Base-by-base conservation (phyloP, 306 rosid species). In the Myrica gale region DNA sequence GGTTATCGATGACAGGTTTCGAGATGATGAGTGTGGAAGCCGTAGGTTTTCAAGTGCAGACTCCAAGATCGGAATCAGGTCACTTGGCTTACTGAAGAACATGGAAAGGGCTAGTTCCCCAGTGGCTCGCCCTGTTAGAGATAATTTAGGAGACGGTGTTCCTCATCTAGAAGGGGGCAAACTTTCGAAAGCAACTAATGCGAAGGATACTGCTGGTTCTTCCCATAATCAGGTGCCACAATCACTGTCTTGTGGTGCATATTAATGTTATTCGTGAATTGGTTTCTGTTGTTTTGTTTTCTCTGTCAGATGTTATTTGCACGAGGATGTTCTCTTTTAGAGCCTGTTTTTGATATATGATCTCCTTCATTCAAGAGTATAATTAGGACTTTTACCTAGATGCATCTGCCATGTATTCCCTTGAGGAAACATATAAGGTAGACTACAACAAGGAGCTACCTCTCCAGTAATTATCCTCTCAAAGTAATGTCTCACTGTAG, bases 1-100 rank as follows among this genome's bases (percentile, higher is more conserved):
- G 85, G 80, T 95, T 77, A 97, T 95, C 62, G 99, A 95, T 82
- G 87, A 95, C 76, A 85, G 97, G 81, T 77, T 90, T 77, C 75
- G 88, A 74, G 97, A 87, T 5, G 86, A 85, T 3, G 86, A 82
- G 8, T 51, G 6, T 46, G 87, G 72, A 82, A 79, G 44, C 69
- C 79, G 80, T 17, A 84, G 87, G 72, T 58, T 75, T 45, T 23
- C 86, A 47, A 83, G 26, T 63, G 72, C 82, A 73, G 92, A 83
- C 72, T 74, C 82, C 74, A 87, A 77, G 88, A 32, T 77, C 42
- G 78, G 15, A 62, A 80, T 67, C 53, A 73, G 62, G 81, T 43
- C 82, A 66, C 45, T 84, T 50, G 80, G 81, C 9, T 73, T 71
- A 20, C 81, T 52, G 15, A 84, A 78, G 71, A 87, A 67, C 74